A percentile compares a stretch with the other conserved stretches of the same genome.
Evolutionary conservation across 2,329 filamentous ascomycete species (phyloP).

Genomic region (Colletotrichum lini): DNA sequence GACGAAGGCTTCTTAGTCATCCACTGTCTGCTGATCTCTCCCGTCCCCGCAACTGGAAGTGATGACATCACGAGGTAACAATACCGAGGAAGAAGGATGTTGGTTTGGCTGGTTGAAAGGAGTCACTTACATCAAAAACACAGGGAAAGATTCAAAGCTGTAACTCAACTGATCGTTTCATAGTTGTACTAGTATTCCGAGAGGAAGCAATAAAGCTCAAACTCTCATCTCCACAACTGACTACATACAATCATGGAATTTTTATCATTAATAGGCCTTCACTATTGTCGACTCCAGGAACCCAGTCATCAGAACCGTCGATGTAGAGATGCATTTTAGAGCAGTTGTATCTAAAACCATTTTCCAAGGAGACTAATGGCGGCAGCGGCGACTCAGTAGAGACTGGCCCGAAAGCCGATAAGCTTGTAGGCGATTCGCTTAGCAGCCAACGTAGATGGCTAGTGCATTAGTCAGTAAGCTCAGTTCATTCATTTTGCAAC

Average conservation of each 20-base stretch:
- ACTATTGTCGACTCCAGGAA: too few species aligned
- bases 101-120: background rate
- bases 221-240: background rate
- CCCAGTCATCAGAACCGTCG: background rate
- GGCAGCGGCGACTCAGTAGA: background rate
- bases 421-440: slow-evolving; percentile 36
- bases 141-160: background rate
- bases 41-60: background rate
- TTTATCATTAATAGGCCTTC: too few species aligned
- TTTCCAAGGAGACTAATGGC: background rate
- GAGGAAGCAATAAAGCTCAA: too few species aligned
- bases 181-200: background rate
- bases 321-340: too few species aligned
- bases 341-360: too few species aligned
- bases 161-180: background rate
- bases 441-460: slow-evolving; percentile 58
- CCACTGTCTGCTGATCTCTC: background rate
- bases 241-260: background rate
- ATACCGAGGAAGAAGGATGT: background rate
- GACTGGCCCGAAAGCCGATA: background rate
- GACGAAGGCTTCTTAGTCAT: slow-evolving; percentile 4
- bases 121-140: too few species aligned
- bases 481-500: background rate
- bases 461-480: background rate
- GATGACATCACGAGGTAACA: slow-evolving; percentile 4